Base-by-base conservation (phyloP, 768 basidiomycete species). In the Clathrus columnatus region DNA sequence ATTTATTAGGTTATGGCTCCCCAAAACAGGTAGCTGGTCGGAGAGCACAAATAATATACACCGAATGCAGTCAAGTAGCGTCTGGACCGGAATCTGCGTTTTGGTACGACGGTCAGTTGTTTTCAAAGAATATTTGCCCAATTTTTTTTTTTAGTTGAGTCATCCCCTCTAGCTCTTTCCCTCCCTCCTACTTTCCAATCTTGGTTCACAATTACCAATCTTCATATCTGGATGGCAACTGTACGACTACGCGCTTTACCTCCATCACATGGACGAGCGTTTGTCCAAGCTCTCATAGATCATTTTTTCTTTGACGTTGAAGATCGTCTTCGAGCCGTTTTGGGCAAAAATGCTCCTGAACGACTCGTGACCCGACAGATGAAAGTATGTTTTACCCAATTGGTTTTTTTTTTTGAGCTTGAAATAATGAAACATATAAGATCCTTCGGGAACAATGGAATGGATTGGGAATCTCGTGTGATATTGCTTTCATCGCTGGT, bases 251-350 rank as follows among this genome's bases (percentile, higher is more conserved):
- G 95, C 20, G 82, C 88, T 0, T 80, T 97, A 10, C 91, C 85
- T 1, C 64, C 72, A 14, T 75, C 79, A 1, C 76, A 86, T 51
- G 88, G 87, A 21, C 71, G 72, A 61, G 66, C 78, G 57, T 87
- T 87, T 71, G 76, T 86, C 60, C 87, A 94, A 69, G 87, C 74
- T 61, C 75, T 97, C 57, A 77, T 96, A 59, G 92, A 95, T 68
- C 92, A 96, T 71, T 96, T 94, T 73, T 98, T 97, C 75, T 73
- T 91, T 61, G 91, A 97, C 66, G 80, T 91, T 59, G 95, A 97
- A 65, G 87, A 89, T 64, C 86, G 92, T 54, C 82, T 97, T 48
- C 85, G 93, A 18, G 72, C 79, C 5, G 84, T 92, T 26, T 81
- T 91, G 43, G 84, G 85, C 51, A 83, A 85, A 5, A 75, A 64